Conservation (phyloP, 1,139 yeast species). For the Zygoascus sp. region DNA sequence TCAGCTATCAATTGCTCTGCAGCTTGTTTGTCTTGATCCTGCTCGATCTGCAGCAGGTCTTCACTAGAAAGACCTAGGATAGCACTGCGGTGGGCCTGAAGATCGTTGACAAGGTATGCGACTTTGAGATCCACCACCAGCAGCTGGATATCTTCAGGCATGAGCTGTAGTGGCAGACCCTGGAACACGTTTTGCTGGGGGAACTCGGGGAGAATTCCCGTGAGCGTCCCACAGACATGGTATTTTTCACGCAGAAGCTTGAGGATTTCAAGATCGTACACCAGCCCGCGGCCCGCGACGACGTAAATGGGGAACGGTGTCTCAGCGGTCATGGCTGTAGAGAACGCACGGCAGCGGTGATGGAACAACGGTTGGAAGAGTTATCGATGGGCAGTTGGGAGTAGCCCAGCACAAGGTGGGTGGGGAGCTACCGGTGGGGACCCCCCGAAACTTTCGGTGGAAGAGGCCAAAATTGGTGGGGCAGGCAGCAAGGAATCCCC, state of each 20-base stretch:
- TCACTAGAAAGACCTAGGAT: constrained; percentile 17
- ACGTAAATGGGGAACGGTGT: constrained; percentile 32
- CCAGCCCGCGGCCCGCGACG: constrained; percentile 48
- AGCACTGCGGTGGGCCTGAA: constrained; percentile 31
- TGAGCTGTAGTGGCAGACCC: constrained; percentile 74
- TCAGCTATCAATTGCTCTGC: constrained; percentile 22
- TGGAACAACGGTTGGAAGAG: no score
- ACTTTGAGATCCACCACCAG: constrained; percentile 44
- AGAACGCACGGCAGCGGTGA: not conserved
- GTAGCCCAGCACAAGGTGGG: no score
- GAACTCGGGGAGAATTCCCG: constrained; percentile 79
- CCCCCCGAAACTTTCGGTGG: no score
- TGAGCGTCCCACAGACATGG: constrained; percentile 65
- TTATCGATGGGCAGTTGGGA: no score
- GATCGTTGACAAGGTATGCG: constrained; percentile 32
- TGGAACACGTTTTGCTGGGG: constrained; percentile 88
- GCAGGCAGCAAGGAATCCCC: no score
- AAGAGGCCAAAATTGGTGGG: no score
- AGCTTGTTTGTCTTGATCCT: constrained; percentile 16
- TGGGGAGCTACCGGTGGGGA: no score
- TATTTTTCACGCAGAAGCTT: constrained; percentile 48
- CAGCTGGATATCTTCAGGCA: constrained; percentile 71
- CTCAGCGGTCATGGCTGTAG: not conserved
- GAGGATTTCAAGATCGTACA: constrained; percentile 52
- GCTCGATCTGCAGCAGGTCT: constrained; percentile 18